Base-by-base conservation (phyloP, 2,329 filamentous ascomycete genomes). In the Proliferodiscus dingleyae region DNA sequence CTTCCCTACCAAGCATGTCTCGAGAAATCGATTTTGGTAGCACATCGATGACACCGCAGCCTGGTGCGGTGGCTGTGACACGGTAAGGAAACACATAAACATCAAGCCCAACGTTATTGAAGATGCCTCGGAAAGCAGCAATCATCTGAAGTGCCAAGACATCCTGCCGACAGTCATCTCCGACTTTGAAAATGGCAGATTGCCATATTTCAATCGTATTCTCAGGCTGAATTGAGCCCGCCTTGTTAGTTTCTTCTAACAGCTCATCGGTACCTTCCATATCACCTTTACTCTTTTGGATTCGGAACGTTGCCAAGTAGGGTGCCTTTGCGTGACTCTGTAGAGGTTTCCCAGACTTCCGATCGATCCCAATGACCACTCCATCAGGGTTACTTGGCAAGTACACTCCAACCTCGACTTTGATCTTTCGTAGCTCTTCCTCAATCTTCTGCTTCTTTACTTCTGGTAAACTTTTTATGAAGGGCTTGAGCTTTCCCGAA, bases 401-500 rank as follows among this genome's bases (percentile, higher is more conserved):
- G 65, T 99, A 99, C 5, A 98, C 94, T 13, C 93, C 93, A 33
- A 97, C 87, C 58, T 97, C 91, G 2, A 99, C 87, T 64, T 95
- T 85, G 67, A 98, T 97, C 67, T 95, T 95, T 55, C 93, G 87
- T 34, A 99, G 74, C 64, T 99, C 93, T 68, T 98, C 94, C 63
- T 97, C 93, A 52, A 99, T 98, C 71, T 97, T 99, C 63, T 93
- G 87, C 66, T 96, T 97, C 77, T 98, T 98, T 68, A 96, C 91
- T 2, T 89, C 86, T 67, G 98, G 98, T 32, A 85, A 83, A 48
- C 79, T 80, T 67, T 95, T 95, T 64, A 98, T 94, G 60, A 86
- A 86, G 1, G 94, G 93, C 60, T 93, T 90, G 38, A 99, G 76
- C 62, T 95, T 98, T 46, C 93, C 94, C 0, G 94, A 98, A 46